Evolutionary conservation across 2,329 filamentous ascomycete species (phyloP).

Genomic region (Penicillium occitanis): DNA sequence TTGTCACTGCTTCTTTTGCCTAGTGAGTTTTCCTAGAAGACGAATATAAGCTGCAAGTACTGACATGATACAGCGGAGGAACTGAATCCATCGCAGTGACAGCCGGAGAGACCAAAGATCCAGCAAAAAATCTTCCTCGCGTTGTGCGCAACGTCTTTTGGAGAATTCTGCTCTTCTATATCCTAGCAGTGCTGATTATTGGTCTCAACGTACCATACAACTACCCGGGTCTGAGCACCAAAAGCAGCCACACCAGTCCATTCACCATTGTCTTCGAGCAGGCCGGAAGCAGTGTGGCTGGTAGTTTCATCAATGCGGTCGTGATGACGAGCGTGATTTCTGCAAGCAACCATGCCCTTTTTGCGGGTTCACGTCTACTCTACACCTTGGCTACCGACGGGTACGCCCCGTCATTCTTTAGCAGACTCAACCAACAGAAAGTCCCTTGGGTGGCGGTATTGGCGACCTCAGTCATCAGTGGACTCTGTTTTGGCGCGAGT

Average conservation of each 20-base stretch:
- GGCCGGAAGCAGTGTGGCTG: constrained; percentile 56
- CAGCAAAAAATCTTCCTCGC: constrained; percentile 59
- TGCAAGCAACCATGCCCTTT: constrained; percentile 60
- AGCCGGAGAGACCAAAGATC: constrained; percentile 65
- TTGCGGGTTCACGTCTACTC: constrained; percentile 57
- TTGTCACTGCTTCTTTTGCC: constrained; percentile 62
- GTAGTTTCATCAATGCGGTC: constrained; percentile 62
- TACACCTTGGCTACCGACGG: constrained; percentile 57
- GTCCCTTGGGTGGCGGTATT: constrained; percentile 58
- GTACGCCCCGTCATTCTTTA: constrained; percentile 59
- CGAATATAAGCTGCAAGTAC: neutral
- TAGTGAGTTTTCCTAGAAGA: constrained; percentile 39
- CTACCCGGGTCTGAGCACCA: constrained; percentile 47
- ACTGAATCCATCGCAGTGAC: constrained; percentile 67
- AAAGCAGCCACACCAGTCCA: constrained; percentile 50
- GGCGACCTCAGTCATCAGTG: constrained; percentile 54
- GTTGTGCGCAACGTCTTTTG: constrained; percentile 67
- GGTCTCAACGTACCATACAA: constrained; percentile 62
- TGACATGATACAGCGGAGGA: constrained; percentile 47
- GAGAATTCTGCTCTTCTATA: constrained; percentile 59
- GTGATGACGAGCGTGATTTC: constrained; percentile 60
- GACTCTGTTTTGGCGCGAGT: constrained; percentile 63
- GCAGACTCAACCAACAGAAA: constrained; percentile 49
- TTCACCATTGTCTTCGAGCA: constrained; percentile 63
- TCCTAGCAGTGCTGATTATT: constrained; percentile 54